Evolutionary conservation across 768 basidiomycete genomes (phyloP).

Genomic region (Pleurotus platypus): DNA sequence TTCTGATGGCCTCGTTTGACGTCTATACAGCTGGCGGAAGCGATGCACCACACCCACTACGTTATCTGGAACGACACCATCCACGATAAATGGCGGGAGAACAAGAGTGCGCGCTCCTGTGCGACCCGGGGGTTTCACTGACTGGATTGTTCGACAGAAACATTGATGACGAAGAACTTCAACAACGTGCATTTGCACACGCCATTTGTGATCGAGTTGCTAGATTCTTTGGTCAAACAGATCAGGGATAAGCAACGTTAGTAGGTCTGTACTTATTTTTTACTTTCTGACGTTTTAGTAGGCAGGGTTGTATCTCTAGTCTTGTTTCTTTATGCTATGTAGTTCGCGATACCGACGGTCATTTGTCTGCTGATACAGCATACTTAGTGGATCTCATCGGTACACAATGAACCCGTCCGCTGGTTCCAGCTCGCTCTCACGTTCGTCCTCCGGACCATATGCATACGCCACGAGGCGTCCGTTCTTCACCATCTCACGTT

Average conservation of each 20-base stretch:
- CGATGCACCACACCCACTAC: conserved; percentile 7
- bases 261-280: too few species aligned
- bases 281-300: too few species aligned
- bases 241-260: neutral
- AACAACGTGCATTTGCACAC: neutral
- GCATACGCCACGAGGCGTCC: neutral
- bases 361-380: too few species aligned
- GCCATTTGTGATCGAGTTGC: neutral
- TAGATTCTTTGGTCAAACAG: neutral
- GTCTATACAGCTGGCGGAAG: neutral
- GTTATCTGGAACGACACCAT: conserved; percentile 7
- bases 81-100: neutral
- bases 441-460: conserved; percentile 18
- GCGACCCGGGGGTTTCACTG: neutral
- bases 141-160: neutral
- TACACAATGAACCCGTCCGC: too few species aligned
- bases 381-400: too few species aligned
- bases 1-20: neutral
- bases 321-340: too few species aligned
- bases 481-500: neutral
- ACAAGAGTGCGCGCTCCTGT: neutral
- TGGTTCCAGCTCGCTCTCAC: too few species aligned
- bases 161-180: neutral
- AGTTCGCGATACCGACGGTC: too few species aligned
- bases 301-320: too few species aligned